Conservation (phyloP, 169 alveolate species). For the Fabrea salina region DNA sequence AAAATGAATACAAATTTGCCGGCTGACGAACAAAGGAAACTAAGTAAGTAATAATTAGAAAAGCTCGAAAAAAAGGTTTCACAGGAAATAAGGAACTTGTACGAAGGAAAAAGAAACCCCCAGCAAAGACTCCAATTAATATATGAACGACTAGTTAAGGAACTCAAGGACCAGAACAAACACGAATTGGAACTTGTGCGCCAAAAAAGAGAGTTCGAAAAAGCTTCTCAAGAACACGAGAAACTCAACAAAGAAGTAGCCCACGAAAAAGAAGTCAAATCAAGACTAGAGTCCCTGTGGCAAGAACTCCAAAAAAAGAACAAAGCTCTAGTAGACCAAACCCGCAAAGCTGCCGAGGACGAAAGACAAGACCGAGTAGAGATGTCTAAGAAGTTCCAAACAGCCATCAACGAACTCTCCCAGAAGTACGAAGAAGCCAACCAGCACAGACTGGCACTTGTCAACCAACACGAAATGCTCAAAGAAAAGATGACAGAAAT, state of each 20-base stretch:
- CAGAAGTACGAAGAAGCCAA: background rate
- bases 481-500: slow-evolving; percentile 12
- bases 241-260: background rate
- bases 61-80: background rate
- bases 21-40: background rate
- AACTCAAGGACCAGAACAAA: background rate
- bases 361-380: background rate
- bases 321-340: background rate
- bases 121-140: background rate
- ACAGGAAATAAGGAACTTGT: background rate
- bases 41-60: background rate
- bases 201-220: background rate
- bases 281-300: background rate
- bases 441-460: background rate
- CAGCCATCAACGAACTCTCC: background rate
- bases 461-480: background rate
- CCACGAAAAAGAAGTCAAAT: background rate
- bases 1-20: too few relatives aligned
- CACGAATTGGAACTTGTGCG: background rate
- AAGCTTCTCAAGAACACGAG: background rate
- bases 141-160: background rate
- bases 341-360: background rate
- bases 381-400: background rate
- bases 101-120: background rate
- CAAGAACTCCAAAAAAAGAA: slow-evolving; percentile 1